These are phyloP conservation scores for Xylaria sp. DNA, from an alignment of 2,329 filamentous ascomycete genomes.

Conservation along the genomic window DNA sequence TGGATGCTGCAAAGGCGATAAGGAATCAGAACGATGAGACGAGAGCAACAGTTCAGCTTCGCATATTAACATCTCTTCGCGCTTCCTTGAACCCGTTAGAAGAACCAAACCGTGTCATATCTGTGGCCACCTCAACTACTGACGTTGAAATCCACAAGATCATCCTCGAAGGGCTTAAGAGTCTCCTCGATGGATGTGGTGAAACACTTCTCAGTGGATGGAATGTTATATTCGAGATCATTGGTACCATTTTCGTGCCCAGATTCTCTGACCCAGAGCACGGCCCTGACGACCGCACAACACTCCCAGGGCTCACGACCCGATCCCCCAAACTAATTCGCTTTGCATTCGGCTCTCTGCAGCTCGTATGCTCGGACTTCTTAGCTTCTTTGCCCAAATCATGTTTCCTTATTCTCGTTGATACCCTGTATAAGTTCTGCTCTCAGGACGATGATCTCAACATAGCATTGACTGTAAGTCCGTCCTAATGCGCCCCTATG, in stretches of 20 bases:
- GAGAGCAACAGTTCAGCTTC: constrained; percentile 61
- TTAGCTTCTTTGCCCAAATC: constrained; percentile 64
- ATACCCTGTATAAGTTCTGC: constrained; percentile 84
- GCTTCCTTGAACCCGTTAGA: constrained; percentile 57
- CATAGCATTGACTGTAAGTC: constrained; percentile 79
- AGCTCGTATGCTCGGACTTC: constrained; percentile 94
- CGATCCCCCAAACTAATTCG: constrained; percentile 72
- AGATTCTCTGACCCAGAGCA: constrained; percentile 31
- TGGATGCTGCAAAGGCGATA: constrained; percentile 55
- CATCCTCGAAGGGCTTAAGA: constrained; percentile 73
- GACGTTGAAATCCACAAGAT: constrained; percentile 78
- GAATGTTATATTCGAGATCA: constrained; percentile 78
- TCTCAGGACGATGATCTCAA: constrained; percentile 89
- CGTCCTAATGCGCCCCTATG: background rate
- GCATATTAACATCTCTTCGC: constrained; percentile 62
- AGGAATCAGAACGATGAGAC: constrained; percentile 45
- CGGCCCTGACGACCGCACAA: constrained; percentile 28
- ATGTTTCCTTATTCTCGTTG: constrained; percentile 72
- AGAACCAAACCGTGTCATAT: constrained; percentile 44
- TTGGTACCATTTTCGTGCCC: constrained; percentile 70
- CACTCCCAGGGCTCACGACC: constrained; percentile 41
- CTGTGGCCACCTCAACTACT: constrained; percentile 54
- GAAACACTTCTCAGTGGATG: constrained; percentile 79
- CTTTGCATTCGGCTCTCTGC: constrained; percentile 80
- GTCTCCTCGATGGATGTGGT: constrained; percentile 79